Evolutionary conservation across 768 basidiomycete genomes (phyloP), one percentile per base, ranked within the genome.

Genomic region (Crepidotus variabilis): DNA sequence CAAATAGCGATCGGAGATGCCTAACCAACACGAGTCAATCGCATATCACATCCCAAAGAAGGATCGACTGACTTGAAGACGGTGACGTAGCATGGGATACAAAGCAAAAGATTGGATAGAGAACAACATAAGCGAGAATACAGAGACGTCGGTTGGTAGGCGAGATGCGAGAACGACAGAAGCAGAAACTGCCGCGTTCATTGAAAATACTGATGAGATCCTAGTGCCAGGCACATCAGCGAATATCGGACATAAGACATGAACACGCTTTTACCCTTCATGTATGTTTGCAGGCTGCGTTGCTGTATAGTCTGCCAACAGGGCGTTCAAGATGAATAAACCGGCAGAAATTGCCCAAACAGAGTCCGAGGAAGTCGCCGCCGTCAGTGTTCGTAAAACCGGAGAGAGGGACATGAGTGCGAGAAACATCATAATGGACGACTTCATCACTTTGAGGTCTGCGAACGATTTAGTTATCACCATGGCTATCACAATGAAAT

Each of bases 281-380:
- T 80, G 67, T 56, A 74, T 75, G 56, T 73, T 76, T 54, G 72
- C 68, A 45, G 71, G 67, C 55, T 74, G 71, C 52, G 73, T 71
- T 57, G 79, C 76, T 58, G 84, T 82, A 68, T 93, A 96, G 71
- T 97, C 93, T 13, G 90, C 90, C 49, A 98, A 74, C 56, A 95
- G 74, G 18, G 86, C 78, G 67, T 95, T 93, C 36, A 97, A 74
- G 52, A 84, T 75, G 70, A 98, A 92, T 46, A 98, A 81, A 51
- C 79, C 78, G 2, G 91, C 90, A n/a, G 93, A 84, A 51, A 98
- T 73, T 6, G 96, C 94, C 94, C 94, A 98, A 61, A 98, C 95
- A 24, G 94, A 94, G 69, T 99, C 97, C 11, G 91, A 91, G 36
- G 96, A 97, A 3, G 95, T 98, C 22, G 95, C 92, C 36, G 92